Percentiles rank a stretch among this genome's conserved stretches.
Conservation (phyloP, 306 rosid species). For the Hylodesmum podocarpum region DNA sequence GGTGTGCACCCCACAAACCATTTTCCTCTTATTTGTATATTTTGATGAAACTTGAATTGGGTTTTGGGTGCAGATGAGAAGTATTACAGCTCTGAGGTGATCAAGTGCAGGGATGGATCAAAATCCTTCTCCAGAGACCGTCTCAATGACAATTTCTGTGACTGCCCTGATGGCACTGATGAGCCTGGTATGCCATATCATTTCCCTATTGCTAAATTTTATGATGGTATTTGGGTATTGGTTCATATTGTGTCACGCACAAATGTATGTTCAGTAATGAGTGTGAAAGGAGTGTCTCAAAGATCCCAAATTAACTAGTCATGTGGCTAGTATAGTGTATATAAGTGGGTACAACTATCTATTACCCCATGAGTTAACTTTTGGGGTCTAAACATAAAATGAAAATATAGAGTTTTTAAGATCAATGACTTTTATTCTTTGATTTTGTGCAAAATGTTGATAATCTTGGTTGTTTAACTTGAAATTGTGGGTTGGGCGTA, state of each 20-base stretch:
- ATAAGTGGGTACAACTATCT: too few relatives aligned
- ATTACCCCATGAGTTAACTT: too few relatives aligned
- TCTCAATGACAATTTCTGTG: conserved; percentile 82
- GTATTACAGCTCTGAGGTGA: conserved; percentile 54
- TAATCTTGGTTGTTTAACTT: too few relatives aligned
- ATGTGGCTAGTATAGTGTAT: too few relatives aligned
- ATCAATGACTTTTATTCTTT: neutral
- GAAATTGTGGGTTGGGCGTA: too few relatives aligned
- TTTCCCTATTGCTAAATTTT: neutral
- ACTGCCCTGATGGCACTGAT: conserved; percentile 87
- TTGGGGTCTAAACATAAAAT: too few relatives aligned
- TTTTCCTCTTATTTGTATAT: neutral
- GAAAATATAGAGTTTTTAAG: neutral
- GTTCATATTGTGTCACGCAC: too few relatives aligned
- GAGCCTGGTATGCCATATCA: conserved; percentile 65
- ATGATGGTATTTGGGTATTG: too few relatives aligned
- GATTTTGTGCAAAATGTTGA: conserved; percentile 14
- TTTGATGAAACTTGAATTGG: conserved; percentile 8
- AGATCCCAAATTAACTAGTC: too few relatives aligned
- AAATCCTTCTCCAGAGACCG: conserved; percentile 71
- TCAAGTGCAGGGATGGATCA: conserved; percentile 75
- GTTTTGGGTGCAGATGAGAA: conserved; percentile 68
- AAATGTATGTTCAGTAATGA: too few relatives aligned
- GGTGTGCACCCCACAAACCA: conserved; percentile 12
- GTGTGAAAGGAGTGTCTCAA: too few relatives aligned